Percentiles rank a stretch among this genome's conserved stretches.
Conservation (phyloP, 2,329 filamentous ascomycete species). For the Fusarium lateritium region DNA sequence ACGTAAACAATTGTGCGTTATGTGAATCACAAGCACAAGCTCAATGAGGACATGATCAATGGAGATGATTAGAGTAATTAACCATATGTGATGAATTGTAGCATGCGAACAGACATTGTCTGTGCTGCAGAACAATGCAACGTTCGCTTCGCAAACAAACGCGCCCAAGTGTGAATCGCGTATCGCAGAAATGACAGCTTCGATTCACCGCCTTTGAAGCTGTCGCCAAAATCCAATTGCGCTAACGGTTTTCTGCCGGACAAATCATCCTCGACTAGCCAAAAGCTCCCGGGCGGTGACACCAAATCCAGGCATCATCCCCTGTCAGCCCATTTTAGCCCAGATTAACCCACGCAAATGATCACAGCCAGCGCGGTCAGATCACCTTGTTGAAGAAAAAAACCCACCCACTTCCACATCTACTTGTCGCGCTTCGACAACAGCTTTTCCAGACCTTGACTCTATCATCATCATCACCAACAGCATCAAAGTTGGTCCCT, state of each 20-base stretch:
- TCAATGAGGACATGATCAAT: neutral
- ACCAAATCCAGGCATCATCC: conserved; percentile 19
- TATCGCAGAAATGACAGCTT: conserved; percentile 16
- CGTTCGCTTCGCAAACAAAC: conserved; percentile 13
- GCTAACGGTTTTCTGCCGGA: conserved; percentile 32
- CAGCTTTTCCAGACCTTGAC: conserved; percentile 30
- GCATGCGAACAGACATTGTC: conserved; percentile 10
- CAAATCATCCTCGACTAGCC: conserved; percentile 3
- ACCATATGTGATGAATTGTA: neutral
- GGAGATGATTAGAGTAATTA: no score
- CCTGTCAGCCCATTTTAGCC: conserved; percentile 38
- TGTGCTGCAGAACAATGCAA: conserved; percentile 16
- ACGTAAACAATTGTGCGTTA: neutral
- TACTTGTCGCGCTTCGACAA: conserved; percentile 16
- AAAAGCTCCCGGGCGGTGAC: conserved; percentile 37
- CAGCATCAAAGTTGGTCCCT: conserved; percentile 6
- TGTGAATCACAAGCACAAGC: neutral
- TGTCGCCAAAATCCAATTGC: conserved; percentile 13
- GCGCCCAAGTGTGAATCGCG: conserved; percentile 13
- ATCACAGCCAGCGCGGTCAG: conserved; percentile 42
- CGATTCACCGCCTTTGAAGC: conserved; percentile 33
- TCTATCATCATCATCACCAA: conserved; percentile 36
- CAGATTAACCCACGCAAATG: conserved; percentile 27
- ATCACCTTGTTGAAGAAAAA: conserved; percentile 33
- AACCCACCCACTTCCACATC: conserved; percentile 20